phyloP scores from a whole-genome alignment of 1,139 yeast species.

The Hemisphaericaspora lyxosophila region DNA sequence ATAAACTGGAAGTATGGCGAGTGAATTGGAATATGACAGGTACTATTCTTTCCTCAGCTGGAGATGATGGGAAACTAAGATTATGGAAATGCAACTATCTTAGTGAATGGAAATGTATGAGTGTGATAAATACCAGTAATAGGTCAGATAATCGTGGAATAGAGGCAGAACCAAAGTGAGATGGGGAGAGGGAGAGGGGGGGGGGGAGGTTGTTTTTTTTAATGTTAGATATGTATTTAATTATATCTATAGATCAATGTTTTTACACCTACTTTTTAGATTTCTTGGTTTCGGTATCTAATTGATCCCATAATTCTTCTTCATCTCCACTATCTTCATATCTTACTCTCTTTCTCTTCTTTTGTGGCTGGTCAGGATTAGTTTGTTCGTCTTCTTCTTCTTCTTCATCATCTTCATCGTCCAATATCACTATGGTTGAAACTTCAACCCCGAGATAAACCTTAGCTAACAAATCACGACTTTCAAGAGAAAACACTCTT shows the following conservation, averaged over 20 bases:
- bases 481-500: constrained; percentile 64
- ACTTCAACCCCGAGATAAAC: constrained; percentile 76
- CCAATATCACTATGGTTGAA: constrained; percentile 54
- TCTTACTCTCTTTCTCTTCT: constrained; percentile 21
- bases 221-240: too few relatives aligned
- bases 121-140: constrained; percentile 73
- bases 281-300: constrained; percentile 26
- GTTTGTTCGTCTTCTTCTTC: constrained; percentile 19
- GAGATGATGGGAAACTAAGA: constrained; percentile 91
- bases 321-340: constrained; percentile 28
- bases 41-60: constrained; percentile 87
- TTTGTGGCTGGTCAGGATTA: constrained; percentile 15
- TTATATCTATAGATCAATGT: too few relatives aligned
- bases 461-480: constrained; percentile 64
- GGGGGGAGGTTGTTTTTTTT: too few relatives aligned
- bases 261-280: constrained; percentile 22
- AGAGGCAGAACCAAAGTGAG: constrained; percentile 17
- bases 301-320: constrained; percentile 42
- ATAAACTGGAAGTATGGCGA: constrained; percentile 90
- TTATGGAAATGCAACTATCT: constrained; percentile 88
- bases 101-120: constrained; percentile 89
- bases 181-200: too few relatives aligned
- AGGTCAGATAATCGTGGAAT: constrained; percentile 24
- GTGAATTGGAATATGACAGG: constrained; percentile 96
- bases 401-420: constrained; percentile 41